These are phyloP conservation scores for Flueggea neowawraea DNA, from an alignment of 441 rosid genomes.

Conservation along the genomic window DNA sequence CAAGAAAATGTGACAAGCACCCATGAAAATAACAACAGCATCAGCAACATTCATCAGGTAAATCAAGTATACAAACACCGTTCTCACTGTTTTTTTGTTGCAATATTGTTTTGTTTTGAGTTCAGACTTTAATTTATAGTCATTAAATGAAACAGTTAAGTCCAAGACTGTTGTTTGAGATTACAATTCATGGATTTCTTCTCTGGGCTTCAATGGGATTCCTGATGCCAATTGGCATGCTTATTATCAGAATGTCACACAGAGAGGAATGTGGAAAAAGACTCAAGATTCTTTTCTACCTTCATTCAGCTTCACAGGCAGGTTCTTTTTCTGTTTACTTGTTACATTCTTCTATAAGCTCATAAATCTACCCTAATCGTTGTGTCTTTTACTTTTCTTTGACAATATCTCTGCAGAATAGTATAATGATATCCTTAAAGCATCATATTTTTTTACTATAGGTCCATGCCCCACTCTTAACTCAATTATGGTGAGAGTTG, in stretches of 20 bases:
- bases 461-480: constrained; percentile 30
- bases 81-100: not conserved
- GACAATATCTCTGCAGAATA: too few relatives aligned
- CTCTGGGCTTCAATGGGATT: constrained; percentile 88
- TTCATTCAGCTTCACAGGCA: constrained; percentile 47
- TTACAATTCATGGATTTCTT: constrained; percentile 73
- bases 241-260: constrained; percentile 59
- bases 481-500: constrained; percentile 31
- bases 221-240: constrained; percentile 75
- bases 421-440: constrained; percentile 9
- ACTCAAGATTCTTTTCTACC: constrained; percentile 47
- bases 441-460: constrained; percentile 28
- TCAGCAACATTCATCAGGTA: constrained; percentile 34
- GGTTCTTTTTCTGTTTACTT: constrained; percentile 30
- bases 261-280: constrained; percentile 39
- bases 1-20: constrained; percentile 22
- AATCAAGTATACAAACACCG: not conserved
- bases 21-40: constrained; percentile 28
- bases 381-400: too few relatives aligned
- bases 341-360: not conserved
- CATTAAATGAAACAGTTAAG: constrained; percentile 28
- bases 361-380: too few relatives aligned
- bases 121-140: not conserved
- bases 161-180: constrained; percentile 43
- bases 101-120: too few relatives aligned